Conservation (phyloP, 306 rosid genomes). For the Luffa acutangula region DNA sequence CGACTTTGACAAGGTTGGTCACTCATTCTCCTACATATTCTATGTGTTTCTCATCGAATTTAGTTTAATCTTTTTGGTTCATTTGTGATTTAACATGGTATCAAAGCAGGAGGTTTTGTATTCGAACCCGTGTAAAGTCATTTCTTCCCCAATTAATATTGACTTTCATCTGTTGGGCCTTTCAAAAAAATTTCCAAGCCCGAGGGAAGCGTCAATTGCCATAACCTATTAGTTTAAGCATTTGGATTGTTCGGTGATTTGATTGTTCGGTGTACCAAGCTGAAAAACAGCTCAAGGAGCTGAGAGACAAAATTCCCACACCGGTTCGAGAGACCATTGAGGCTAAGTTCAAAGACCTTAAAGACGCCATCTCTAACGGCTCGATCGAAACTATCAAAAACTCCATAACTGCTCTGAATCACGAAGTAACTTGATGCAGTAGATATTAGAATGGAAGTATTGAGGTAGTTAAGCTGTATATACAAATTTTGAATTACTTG, state of each 20-base stretch:
- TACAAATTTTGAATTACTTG: background rate
- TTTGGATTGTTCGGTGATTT: no score
- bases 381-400: constrained; percentile 45
- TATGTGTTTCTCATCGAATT: background rate
- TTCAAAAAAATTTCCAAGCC: no score
- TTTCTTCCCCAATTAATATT: no score
- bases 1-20: constrained; percentile 73
- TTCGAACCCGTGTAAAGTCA: no score
- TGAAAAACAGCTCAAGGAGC: constrained; percentile 66
- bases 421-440: constrained; percentile 34
- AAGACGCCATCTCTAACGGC: constrained; percentile 50
- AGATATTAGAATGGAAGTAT: background rate
- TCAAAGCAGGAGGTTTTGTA: no score
- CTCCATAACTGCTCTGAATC: constrained; percentile 57
- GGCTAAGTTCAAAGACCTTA: constrained; percentile 58
- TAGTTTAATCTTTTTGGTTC: no score
- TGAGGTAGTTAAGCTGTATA: background rate
- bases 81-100: no score
- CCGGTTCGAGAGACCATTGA: constrained; percentile 62
- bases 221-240: no score
- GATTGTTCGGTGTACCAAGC: constrained; percentile 74
- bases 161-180: no score
- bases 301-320: constrained; percentile 56
- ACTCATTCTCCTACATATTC: background rate
- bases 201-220: no score